phyloP scores from a whole-genome alignment of 73 alveolate genomes.

The Uronychia setigera region DNA sequence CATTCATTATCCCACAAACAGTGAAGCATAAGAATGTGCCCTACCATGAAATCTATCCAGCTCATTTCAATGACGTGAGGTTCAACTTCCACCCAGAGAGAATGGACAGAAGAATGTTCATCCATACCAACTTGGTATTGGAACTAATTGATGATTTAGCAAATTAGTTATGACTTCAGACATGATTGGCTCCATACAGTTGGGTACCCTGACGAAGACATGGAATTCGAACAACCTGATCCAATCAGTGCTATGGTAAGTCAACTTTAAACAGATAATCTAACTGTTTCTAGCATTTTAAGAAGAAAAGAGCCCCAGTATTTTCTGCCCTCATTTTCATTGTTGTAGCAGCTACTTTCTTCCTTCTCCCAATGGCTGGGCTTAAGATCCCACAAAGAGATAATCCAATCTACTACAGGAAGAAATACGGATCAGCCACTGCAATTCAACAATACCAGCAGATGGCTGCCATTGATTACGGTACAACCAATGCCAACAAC shows the following conservation, averaged over 20 bases:
- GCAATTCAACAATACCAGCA: constrained; percentile 49
- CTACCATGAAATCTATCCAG: constrained; percentile 56
- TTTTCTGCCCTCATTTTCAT: constrained; percentile 30
- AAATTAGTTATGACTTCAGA: constrained; percentile 46
- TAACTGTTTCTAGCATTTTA: no score
- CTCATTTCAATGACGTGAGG: constrained; percentile 68
- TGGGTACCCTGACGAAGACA: constrained; percentile 62
- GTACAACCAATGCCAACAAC: constrained; percentile 3
- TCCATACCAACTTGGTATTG: constrained; percentile 31
- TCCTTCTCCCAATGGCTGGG: constrained; percentile 59
- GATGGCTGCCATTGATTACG: constrained; percentile 48
- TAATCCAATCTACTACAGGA: constrained; percentile 69
- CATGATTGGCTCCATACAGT: constrained; percentile 65
- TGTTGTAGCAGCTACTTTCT: constrained; percentile 38
- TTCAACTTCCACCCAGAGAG: constrained; percentile 50
- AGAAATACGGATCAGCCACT: constrained; percentile 59
- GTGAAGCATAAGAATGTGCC: constrained; percentile 60
- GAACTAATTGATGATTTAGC: background rate
- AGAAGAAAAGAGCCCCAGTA: constrained; percentile 58
- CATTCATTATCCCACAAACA: constrained; percentile 56
- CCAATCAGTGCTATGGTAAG: constrained; percentile 52
- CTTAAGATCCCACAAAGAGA: constrained; percentile 63
- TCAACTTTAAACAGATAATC: no score
- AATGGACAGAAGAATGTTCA: constrained; percentile 63
- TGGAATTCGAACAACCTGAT: constrained; percentile 66